Conservation (phyloP, 148 eudicot species). For the Mesembryanthemum crystallinum region DNA sequence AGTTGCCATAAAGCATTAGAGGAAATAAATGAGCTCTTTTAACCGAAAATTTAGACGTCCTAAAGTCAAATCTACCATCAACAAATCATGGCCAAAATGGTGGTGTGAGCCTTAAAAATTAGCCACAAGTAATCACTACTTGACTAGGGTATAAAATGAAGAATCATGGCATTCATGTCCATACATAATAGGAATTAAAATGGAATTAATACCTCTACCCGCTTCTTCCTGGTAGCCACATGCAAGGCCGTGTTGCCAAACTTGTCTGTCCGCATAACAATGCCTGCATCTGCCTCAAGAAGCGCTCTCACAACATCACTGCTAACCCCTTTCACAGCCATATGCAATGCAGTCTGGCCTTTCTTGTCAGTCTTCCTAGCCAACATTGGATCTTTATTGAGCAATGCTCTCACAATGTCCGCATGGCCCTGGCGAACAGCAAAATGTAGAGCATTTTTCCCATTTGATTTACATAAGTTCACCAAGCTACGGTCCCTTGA, state of each 20-base stretch:
- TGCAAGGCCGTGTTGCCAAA: conserved; percentile 83
- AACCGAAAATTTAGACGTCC: background rate
- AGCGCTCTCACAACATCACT: conserved; percentile 77
- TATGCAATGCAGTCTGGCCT: conserved; percentile 82
- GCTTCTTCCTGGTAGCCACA: conserved; percentile 83
- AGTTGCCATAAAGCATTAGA: too few relatives aligned
- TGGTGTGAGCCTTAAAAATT: background rate
- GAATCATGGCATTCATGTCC: background rate
- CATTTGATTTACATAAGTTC: conserved; percentile 65
- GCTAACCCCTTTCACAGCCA: conserved; percentile 87
- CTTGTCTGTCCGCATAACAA: conserved; percentile 81
- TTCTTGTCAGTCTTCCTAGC: conserved; percentile 81
- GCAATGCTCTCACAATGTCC: conserved; percentile 72
- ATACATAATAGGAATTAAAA: background rate
- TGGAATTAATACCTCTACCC: conserved; percentile 52
- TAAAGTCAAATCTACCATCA: too few relatives aligned
- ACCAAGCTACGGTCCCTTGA: conserved; percentile 67
- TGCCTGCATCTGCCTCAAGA: conserved; percentile 72
- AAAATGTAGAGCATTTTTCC: conserved; percentile 81
- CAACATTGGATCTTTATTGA: conserved; percentile 59
- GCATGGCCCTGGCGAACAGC: conserved; percentile 82
- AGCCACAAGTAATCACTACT: conserved; percentile 3
- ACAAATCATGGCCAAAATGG: background rate
- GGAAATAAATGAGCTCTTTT: background rate
- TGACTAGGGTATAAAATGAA: background rate